Conservation (phyloP, 768 basidiomycete genomes). For the Favolaschia claudopus region DNA sequence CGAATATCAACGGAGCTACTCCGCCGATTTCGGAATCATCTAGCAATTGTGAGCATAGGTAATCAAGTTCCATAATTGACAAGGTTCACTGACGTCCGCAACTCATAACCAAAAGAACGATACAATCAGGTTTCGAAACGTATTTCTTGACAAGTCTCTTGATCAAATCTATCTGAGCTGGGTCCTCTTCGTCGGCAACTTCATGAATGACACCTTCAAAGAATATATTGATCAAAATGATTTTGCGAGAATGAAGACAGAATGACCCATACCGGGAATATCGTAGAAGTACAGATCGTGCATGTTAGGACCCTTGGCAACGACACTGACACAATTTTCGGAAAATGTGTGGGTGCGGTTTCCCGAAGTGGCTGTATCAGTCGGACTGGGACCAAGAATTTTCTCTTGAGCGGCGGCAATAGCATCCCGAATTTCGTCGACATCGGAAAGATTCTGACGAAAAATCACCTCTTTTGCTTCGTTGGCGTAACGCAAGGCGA, state of each 20-base stretch:
- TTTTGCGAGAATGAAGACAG: not conserved
- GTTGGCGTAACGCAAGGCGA: conserved; percentile 2
- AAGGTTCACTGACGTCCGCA: conserved; percentile 14
- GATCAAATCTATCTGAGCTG: conserved; percentile 10
- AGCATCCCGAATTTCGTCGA: conserved; percentile 2
- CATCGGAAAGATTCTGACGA: conserved; percentile 8
- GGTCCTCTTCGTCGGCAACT: conserved; percentile 9
- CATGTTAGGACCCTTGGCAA: conserved; percentile 16
- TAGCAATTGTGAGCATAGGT: not conserved
- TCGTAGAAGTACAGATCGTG: conserved; percentile 16
- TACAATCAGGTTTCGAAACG: conserved; percentile 1
- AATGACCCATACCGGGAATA: conserved; percentile 2
- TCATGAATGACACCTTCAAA: conserved; percentile 10
- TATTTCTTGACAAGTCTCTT: conserved; percentile 15
- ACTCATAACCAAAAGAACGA: conserved; percentile 14
- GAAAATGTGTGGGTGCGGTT: conserved; percentile 11
- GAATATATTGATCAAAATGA: not conserved
- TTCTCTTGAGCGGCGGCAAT: conserved; percentile 9
- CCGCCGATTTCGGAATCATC: conserved; percentile 12
- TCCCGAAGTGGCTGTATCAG: not conserved
- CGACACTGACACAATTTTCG: conserved; percentile 14
- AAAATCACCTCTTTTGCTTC: not conserved
- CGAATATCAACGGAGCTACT: conserved; percentile 11
- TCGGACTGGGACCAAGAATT: not conserved
- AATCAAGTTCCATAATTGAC: too few relatives aligned